A percentile compares a stretch with the other conserved stretches of the same genome.
Evolutionary conservation across 192 early-diverging fungal species (phyloP).

Genomic region (Dissophora ornata): DNA sequence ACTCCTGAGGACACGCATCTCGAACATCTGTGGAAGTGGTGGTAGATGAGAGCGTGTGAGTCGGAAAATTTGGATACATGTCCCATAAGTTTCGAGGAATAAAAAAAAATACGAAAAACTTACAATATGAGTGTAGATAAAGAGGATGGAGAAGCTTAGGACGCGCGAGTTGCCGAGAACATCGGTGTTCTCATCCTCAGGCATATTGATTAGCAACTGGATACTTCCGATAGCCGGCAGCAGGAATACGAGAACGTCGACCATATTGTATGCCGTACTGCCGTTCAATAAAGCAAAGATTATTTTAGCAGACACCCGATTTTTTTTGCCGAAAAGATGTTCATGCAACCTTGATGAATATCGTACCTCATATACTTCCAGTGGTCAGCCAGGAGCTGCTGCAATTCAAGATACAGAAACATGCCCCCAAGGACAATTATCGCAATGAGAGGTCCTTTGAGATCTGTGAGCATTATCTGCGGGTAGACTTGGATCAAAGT

Average conservation of each 20-base stretch:
- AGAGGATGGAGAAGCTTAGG: constrained; percentile 21
- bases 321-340: no score
- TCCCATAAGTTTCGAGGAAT: no score
- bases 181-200: neutral
- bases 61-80: no score
- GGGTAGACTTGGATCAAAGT: constrained; percentile 19
- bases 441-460: constrained; percentile 1
- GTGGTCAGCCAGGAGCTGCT: constrained; percentile 5
- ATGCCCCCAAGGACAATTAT: constrained; percentile 2
- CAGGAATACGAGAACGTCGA: constrained; percentile 9
- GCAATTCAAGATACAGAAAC: constrained; percentile 15
- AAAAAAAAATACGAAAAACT: no score
- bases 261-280: constrained; percentile 23
- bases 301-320: no score
- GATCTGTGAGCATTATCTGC: neutral
- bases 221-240: constrained; percentile 14
- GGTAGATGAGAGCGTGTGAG: neutral
- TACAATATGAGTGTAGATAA: constrained; percentile 23
- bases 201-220: neutral
- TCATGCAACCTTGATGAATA: no score
- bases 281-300: no score
- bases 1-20: constrained; percentile 12
- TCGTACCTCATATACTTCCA: constrained; percentile 12
- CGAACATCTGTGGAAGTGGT: constrained; percentile 8
- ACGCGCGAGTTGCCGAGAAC: neutral